A percentile compares a stretch with the other conserved stretches of the same genome.
phyloP scores from a whole-genome alignment of 176 grass and related monocot species.

The Dactylis glomerata region DNA sequence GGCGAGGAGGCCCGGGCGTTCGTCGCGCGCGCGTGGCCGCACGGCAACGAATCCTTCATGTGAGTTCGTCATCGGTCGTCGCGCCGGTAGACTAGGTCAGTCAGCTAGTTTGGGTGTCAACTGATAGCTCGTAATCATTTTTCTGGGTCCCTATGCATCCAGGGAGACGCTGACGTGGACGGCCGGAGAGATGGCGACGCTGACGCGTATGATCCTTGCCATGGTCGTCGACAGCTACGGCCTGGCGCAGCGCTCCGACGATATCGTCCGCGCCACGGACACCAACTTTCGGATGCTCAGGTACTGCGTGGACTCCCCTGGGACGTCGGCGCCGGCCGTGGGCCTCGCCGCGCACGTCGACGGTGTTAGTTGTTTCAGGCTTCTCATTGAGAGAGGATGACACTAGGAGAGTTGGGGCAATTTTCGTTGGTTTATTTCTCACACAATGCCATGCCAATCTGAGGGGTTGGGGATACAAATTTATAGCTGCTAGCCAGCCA shows the following conservation, averaged over 20 bases:
- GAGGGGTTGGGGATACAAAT: too few species aligned
- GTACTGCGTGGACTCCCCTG: background rate
- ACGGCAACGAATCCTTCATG: too few species aligned
- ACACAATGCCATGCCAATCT: too few species aligned
- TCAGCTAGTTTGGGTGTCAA: background rate
- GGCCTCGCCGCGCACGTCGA: background rate
- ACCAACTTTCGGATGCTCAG: background rate
- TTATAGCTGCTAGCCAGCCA: too few species aligned
- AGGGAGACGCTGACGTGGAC: background rate
- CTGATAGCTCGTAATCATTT: background rate
- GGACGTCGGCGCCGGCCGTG: background rate
- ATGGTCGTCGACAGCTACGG: slow-evolving; percentile 4
- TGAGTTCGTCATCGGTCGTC: background rate
- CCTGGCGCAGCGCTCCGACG: background rate
- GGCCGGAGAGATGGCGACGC: background rate
- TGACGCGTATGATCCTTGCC: background rate
- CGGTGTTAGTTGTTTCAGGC: too few species aligned
- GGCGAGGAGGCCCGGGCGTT: too few species aligned
- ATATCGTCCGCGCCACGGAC: background rate
- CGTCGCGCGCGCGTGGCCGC: too few species aligned
- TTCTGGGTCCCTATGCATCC: background rate
- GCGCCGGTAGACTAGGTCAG: background rate
- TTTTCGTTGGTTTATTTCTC: too few species aligned
- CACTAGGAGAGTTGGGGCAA: too few species aligned
- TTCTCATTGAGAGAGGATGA: too few species aligned